Conservation (phyloP, 441 rosid genomes). For the Erysimum cheiri region DNA sequence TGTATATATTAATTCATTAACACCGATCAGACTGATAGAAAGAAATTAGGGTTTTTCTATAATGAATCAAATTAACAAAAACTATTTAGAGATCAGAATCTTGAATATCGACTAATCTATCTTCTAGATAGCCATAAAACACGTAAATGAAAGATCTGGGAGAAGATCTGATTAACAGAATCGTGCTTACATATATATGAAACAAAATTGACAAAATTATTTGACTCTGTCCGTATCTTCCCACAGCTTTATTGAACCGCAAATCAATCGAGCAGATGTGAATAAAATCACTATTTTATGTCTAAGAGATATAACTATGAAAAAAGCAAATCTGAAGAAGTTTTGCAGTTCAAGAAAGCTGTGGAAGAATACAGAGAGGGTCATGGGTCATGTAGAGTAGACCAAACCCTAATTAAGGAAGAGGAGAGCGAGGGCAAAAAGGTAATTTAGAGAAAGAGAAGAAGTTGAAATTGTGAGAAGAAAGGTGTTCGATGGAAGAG, state of each 20-base stretch:
- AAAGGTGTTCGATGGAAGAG: slow-evolving; percentile 10
- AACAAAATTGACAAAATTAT: slow-evolving; percentile 6
- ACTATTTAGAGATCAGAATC: neutral
- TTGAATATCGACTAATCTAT: neutral
- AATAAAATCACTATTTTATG: neutral
- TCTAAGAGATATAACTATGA: neutral
- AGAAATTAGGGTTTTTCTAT: slow-evolving; percentile 22
- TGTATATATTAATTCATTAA: slow-evolving; percentile 2
- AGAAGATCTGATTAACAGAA: neutral
- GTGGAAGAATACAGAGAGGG: slow-evolving; percentile 94
- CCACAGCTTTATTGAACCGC: slow-evolving; percentile 99
- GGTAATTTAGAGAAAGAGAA: slow-evolving; percentile 12
- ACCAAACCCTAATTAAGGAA: slow-evolving; percentile 43
- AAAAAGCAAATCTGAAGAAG: slow-evolving; percentile 11
- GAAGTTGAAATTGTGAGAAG: slow-evolving; percentile 36
- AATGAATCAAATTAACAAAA: slow-evolving; percentile 2
- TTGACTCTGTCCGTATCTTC: slow-evolving; percentile 81
- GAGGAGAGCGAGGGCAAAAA: neutral
- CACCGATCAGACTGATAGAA: neutral
- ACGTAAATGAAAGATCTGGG: slow-evolving; percentile 17
- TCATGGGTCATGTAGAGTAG: slow-evolving; percentile 49
- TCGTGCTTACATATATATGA: neutral
- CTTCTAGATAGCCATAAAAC: neutral
- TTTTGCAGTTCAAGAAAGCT: slow-evolving; percentile 98
- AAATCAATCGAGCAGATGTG: slow-evolving; percentile 33